Conservation (phyloP, 768 basidiomycete species). For the Termitomyces eurrhizus region DNA sequence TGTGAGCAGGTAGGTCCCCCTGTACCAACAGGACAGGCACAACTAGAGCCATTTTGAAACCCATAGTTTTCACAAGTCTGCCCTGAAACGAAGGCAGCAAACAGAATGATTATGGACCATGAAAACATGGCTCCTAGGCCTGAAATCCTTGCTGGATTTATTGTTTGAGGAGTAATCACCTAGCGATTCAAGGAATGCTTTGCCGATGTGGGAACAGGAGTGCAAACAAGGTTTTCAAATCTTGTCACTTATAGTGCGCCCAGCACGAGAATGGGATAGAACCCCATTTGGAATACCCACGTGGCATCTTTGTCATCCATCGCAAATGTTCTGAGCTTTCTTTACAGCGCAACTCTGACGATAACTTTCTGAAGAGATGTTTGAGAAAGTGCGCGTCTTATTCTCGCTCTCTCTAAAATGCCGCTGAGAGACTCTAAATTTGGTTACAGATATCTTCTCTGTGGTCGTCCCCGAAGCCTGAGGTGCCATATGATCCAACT, state of each 20-base stretch:
- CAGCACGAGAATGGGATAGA: background rate
- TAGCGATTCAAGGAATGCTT: background rate
- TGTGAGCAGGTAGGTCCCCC: slow-evolving; percentile 67
- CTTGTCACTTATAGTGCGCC: background rate
- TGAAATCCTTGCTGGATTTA: background rate
- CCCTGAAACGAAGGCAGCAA: slow-evolving; percentile 22
- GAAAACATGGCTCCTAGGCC: slow-evolving; percentile 5
- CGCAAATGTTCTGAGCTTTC: background rate
- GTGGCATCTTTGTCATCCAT: background rate
- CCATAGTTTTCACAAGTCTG: slow-evolving; percentile 74
- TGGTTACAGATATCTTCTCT: slow-evolving; percentile 43
- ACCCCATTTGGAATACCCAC: background rate
- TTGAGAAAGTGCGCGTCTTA: slow-evolving; percentile 32
- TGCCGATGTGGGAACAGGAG: background rate
- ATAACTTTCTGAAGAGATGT: slow-evolving; percentile 27
- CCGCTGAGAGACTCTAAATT: background rate
- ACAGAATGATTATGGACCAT: slow-evolving; percentile 15
- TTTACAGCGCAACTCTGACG: background rate
- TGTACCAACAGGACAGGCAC: slow-evolving; percentile 80
- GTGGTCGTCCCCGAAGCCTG: slow-evolving; percentile 42
- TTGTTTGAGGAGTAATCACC: background rate
- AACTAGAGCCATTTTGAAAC: slow-evolving; percentile 47
- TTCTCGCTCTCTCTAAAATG: background rate
- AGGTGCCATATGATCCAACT: slow-evolving; percentile 62
- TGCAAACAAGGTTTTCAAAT: background rate